A percentile compares a stretch with the other conserved stretches of the same genome.
These are phyloP conservation scores for Trichoderma guizhouense DNA, from an alignment of 2,329 filamentous ascomycete genomes.

Conservation along the genomic window DNA sequence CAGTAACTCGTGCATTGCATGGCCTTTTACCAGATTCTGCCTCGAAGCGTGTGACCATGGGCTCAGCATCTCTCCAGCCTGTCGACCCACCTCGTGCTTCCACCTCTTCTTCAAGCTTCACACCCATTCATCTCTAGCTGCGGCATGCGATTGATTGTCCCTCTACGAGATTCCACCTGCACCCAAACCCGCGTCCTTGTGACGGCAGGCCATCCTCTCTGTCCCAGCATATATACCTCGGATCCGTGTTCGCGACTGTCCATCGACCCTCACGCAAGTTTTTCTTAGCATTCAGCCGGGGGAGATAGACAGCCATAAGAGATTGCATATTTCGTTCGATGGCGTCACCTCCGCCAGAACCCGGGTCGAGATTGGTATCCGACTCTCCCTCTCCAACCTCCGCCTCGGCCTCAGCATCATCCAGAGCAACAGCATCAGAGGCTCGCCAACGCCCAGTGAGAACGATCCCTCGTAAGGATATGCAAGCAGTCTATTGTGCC, in stretches of 20 bases:
- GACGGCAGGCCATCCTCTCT: background rate
- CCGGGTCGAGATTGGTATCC: constrained; percentile 18
- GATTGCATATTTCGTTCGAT: background rate
- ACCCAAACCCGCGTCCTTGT: background rate
- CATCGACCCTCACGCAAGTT: background rate
- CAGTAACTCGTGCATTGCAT: background rate
- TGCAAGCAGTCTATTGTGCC: background rate
- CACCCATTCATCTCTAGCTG: constrained; percentile 5
- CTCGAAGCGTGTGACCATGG: constrained; percentile 14
- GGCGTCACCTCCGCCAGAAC: constrained; percentile 13
- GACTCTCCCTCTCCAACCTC: constrained; percentile 11
- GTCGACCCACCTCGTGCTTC: constrained; percentile 12
- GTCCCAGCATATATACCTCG: background rate
- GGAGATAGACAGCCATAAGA: background rate
- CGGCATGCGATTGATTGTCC: background rate
- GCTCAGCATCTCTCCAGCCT: constrained; percentile 13
- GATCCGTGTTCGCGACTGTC: background rate
- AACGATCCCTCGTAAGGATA: constrained; percentile 30
- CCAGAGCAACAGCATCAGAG: constrained; percentile 9
- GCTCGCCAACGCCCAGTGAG: constrained; percentile 28
- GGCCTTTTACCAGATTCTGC: background rate
- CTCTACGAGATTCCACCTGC: background rate
- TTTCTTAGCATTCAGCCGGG: background rate
- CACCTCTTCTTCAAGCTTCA: background rate
- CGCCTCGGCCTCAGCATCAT: constrained; percentile 11